These are phyloP conservation scores for Arachnomyces sp. DNA, from an alignment of 2,329 filamentous ascomycete species.

Conservation along the genomic window DNA sequence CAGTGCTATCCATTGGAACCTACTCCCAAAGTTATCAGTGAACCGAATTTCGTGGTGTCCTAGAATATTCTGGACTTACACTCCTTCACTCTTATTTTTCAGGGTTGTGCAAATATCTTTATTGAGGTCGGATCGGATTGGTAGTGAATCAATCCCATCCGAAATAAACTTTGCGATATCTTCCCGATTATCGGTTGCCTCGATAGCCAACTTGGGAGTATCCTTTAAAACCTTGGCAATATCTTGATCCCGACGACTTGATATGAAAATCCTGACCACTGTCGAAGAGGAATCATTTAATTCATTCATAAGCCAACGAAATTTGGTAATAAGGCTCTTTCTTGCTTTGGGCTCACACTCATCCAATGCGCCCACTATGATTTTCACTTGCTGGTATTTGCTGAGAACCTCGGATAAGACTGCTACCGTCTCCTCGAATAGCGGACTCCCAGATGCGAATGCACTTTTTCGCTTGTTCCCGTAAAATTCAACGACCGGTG, in stretches of 20 bases:
- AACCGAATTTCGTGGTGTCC: slow-evolving; percentile 3
- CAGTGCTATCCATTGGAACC: slow-evolving; percentile 28
- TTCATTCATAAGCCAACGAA: slow-evolving; percentile 2
- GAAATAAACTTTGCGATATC: slow-evolving; percentile 24
- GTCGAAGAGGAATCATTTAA: no score
- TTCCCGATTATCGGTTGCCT: slow-evolving; percentile 21
- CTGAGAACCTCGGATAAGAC: no score
- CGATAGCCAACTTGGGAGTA: slow-evolving; percentile 10
- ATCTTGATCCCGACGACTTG: slow-evolving; percentile 10
- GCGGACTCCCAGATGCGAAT: no score
- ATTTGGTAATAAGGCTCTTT: slow-evolving; percentile 1
- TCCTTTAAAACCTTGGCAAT: slow-evolving; percentile 6
- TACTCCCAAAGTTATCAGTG: no score
- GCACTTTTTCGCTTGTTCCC: no score
- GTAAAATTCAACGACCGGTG: no score
- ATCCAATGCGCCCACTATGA: slow-evolving; percentile 11
- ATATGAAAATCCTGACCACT: slow-evolving; percentile 9
- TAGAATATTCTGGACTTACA: slow-evolving; percentile 18
- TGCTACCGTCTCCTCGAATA: no score
- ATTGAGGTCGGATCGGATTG: slow-evolving; percentile 10
- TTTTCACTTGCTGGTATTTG: slow-evolving; percentile 5
- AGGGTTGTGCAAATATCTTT: slow-evolving; percentile 16
- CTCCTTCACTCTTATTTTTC: slow-evolving; percentile 18
- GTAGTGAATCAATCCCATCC: slow-evolving; percentile 15
- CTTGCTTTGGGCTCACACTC: slow-evolving; percentile 8